Evolutionary conservation across 2,329 filamentous ascomycete species (phyloP), one percentile per base, ranked within the genome.

Genomic region (Lachnellula cervina): DNA sequence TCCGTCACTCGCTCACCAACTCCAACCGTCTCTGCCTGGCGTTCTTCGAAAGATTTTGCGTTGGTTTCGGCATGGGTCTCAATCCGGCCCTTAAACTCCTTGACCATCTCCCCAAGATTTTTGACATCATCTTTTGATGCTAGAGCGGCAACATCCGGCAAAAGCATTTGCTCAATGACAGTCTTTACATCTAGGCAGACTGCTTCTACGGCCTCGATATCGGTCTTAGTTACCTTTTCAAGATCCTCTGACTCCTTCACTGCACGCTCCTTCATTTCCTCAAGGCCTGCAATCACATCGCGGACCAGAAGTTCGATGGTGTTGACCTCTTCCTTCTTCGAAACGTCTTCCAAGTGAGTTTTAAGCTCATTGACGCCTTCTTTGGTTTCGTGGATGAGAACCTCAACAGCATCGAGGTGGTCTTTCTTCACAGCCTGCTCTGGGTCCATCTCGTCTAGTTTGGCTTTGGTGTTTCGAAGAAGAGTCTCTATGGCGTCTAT

Each of bases 401-500:
- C 76, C 37, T 68, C 69, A 16, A 71, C 64, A 3, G 59, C 60
- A 60, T 87, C 82, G 25, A 87, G 72, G 52, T 87, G 82, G 35
- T 86, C 82, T 64, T 84, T 86, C 54, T 79, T 78, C 9, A 91
- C 84, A 2, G 83, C 76, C 55, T 88, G 84, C 35, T 91, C 87
- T 3, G 84, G 80, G 50, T 92, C 82, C 49, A 96, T 81, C 57
- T 96, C 91, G 56, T 97, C 93, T 9, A 97, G 76, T 47, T 89
- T 89, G 5, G 87, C 84, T 70, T 97, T 97, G 34, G 91, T 92
- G 69, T 96, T 96, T 43, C 88, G 84, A 13, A 97, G 79, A 49
- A 97, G 84, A 0, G 88, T 95, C 71, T 97, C 93, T 56, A 97
- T 92, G 11, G 90, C 90, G 59, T 93, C 84, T 0, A 92, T 89